Conservation (phyloP, 2,329 filamentous ascomycete genomes). For the Colletotrichum somersetense region DNA sequence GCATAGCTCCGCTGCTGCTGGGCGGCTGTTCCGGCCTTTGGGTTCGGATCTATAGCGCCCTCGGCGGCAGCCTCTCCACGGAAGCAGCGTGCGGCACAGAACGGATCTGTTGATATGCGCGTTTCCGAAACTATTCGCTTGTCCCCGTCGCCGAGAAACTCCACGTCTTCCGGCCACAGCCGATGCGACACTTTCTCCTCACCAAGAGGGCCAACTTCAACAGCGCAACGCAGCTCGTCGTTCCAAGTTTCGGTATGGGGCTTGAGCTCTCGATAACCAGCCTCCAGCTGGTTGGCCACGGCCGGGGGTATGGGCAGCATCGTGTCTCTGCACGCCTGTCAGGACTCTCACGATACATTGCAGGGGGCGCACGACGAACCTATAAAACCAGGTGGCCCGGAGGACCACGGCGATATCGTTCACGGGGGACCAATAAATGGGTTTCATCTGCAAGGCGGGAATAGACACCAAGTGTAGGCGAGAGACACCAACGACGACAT, state of each 20-base stretch:
- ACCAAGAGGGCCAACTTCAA: constrained; percentile 88
- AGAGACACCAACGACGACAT: constrained; percentile 90
- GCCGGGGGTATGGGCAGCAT: constrained; percentile 90
- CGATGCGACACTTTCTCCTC: constrained; percentile 91
- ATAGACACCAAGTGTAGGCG: constrained; percentile 89
- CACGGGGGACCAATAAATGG: constrained; percentile 97
- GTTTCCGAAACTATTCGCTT: constrained; percentile 49
- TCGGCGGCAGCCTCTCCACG: constrained; percentile 70
- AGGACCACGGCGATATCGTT: constrained; percentile 88
- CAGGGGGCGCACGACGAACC: constrained; percentile 55
- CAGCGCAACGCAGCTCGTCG: constrained; percentile 89
- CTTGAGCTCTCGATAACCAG: constrained; percentile 87
- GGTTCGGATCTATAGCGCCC: constrained; percentile 57
- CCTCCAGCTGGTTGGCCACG: constrained; percentile 91
- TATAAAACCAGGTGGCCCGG: constrained; percentile 96
- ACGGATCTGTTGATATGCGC: constrained; percentile 65
- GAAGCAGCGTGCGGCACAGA: constrained; percentile 71
- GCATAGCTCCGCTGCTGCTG: constrained; percentile 71
- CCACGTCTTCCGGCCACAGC: constrained; percentile 77
- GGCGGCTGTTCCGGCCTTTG: constrained; percentile 52
- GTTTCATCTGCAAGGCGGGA: constrained; percentile 88
- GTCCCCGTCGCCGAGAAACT: constrained; percentile 42
- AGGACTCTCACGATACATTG: neutral
- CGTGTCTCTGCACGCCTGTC: constrained; percentile 68
- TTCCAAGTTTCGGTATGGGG: constrained; percentile 94